Conservation (phyloP, 176 grass and related monocot genomes). For the Triticum timopheevii region DNA sequence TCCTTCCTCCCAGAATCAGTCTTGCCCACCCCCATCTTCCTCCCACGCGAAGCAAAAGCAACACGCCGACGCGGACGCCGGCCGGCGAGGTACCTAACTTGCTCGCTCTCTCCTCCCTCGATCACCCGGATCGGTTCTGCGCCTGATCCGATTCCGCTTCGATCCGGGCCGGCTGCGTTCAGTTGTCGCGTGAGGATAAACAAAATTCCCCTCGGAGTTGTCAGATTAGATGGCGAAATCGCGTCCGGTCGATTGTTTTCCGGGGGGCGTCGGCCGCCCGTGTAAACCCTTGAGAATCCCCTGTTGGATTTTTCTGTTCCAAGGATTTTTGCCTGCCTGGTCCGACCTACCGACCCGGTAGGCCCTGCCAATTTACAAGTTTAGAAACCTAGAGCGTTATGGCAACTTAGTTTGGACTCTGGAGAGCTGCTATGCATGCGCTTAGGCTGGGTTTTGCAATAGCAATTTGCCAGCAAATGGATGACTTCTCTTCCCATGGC, state of each 20-base stretch:
- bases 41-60: neutral
- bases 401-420: neutral
- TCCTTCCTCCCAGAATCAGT: neutral
- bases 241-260: neutral
- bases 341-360: neutral
- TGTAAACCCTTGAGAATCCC: neutral
- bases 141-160: neutral
- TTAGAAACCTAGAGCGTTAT: neutral
- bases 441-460: neutral
- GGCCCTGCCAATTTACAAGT: too few relatives aligned
- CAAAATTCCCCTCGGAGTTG: too few relatives aligned
- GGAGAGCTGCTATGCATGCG: neutral
- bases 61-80: neutral
- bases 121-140: neutral
- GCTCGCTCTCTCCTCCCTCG: neutral
- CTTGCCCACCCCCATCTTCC: neutral
- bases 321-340: neutral
- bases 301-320: too few relatives aligned
- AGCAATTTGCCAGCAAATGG: neutral
- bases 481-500: neutral
- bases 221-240: too few relatives aligned
- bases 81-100: neutral
- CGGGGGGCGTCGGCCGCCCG: too few relatives aligned
- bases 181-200: too few relatives aligned
- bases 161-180: neutral